These are phyloP conservation scores for Colletotrichum sp. DNA, from an alignment of 2,329 filamentous ascomycete genomes.

Conservation along the genomic window DNA sequence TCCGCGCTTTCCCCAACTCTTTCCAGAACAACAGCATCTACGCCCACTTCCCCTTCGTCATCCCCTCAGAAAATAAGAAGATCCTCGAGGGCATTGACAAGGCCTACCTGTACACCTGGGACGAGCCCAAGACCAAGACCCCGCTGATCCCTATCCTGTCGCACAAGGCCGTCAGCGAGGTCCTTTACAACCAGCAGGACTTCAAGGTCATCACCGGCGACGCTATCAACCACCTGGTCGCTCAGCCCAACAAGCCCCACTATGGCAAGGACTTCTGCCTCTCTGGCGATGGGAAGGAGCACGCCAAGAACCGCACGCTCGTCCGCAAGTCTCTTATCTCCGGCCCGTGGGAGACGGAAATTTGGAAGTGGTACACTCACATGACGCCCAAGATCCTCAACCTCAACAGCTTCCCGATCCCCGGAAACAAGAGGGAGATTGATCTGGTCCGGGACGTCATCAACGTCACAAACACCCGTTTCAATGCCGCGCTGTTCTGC, in stretches of 20 bases:
- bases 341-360: slow-evolving; percentile 19
- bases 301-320: slow-evolving; percentile 42
- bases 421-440: slow-evolving; percentile 31
- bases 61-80: slow-evolving; percentile 55
- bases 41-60: slow-evolving; percentile 58
- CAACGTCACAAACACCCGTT: slow-evolving; percentile 58
- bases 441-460: slow-evolving; percentile 48
- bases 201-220: slow-evolving; percentile 66
- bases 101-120: slow-evolving; percentile 63
- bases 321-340: slow-evolving; percentile 44
- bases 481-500: slow-evolving; percentile 58
- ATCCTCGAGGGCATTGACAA: slow-evolving; percentile 62
- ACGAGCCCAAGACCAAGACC: slow-evolving; percentile 49
- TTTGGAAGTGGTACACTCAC: slow-evolving; percentile 26
- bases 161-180: slow-evolving; percentile 54
- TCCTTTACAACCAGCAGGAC: slow-evolving; percentile 56
- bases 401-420: slow-evolving; percentile 28
- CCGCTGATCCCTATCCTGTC: slow-evolving; percentile 56
- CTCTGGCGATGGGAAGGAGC: slow-evolving; percentile 43
- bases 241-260: slow-evolving; percentile 38
- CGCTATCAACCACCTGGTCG: slow-evolving; percentile 58
- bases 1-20: slow-evolving; percentile 67
- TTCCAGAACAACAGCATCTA: slow-evolving; percentile 69
- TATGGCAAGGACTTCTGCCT: slow-evolving; percentile 53
- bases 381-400: slow-evolving; percentile 30